Evolutionary conservation across 257 asterid species (phyloP), one percentile per base, ranked within the genome.

Genomic region (Solanum virginianum): DNA sequence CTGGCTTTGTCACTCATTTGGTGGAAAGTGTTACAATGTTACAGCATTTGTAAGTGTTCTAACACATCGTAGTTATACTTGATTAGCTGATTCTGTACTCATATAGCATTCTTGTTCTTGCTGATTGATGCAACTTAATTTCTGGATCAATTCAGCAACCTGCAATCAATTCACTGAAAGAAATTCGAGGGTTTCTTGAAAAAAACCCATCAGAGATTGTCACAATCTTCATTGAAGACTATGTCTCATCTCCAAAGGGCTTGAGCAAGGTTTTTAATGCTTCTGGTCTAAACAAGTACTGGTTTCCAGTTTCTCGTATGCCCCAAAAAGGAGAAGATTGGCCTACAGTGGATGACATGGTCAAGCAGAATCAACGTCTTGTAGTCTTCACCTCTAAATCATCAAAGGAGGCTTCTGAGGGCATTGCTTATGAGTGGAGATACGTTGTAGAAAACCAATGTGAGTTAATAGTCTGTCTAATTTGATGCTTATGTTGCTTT

Each of bases 321-420:
- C 99, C 99, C 36, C 88, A 83, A 90, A 89, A 84, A 36, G 98
- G 99, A 15, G 84, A 84, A 85, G 97, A 94, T 87, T 95, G 99
- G 99, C 99, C 98, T 24, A 90, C 93, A 0, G 94, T 95, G 77
- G 96, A 94, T 89, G 95, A 92, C 84, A 94, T 95, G 99, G 92
- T 89, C 82, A 57, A 47, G 85, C 86, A 86, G 87, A 95, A 95
- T 86, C 96, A 94, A 74, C 95, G 98, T 11, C 88, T 95, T 66
- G 90, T 95, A 6, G 95, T 95, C 84, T 95, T 95, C 81, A 89
- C 99, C 20, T 95, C 99, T 74, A 84, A 83, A 74, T 71, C 89
- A 14, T 79, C 94, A 26, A 95, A 94, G 87, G 98, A 95, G 88
- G 93, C 89, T 11, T 87, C 97, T 1, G 98, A 95, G 51, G 91